Percentiles rank a stretch among this genome's conserved stretches.
Conservation (phyloP, 768 basidiomycete genomes). For the Russula sp. region DNA sequence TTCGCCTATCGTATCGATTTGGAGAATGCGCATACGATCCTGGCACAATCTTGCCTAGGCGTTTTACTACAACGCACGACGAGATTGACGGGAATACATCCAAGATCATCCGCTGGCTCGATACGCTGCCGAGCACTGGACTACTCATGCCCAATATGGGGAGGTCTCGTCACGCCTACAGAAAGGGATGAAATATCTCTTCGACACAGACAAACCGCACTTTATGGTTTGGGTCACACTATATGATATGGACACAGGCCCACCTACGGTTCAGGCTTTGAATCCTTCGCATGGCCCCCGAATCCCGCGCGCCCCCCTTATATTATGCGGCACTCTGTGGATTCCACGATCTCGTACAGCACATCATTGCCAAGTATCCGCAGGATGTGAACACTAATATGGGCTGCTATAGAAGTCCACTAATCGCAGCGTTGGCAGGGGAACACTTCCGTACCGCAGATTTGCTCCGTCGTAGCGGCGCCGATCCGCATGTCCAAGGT, state of each 20-base stretch:
- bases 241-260: not conserved
- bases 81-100: not conserved
- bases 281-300: no score
- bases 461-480: not conserved
- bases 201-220: not conserved
- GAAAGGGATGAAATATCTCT: not conserved
- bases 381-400: not conserved
- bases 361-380: not conserved
- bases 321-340: not conserved
- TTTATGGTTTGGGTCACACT: not conserved
- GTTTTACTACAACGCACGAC: not conserved
- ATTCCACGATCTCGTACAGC: not conserved
- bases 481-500: not conserved
- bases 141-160: not conserved
- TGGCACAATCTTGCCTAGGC: not conserved
- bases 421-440: not conserved
- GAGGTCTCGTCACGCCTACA: not conserved
- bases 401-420: not conserved
- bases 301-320: not conserved
- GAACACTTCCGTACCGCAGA: not conserved
- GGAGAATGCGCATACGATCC: not conserved
- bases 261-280: no score
- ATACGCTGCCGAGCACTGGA: conserved; percentile 1
- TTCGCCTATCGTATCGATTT: not conserved
- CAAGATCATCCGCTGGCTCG: not conserved